Evolutionary conservation across 2,329 filamentous ascomycete genomes (phyloP).

Genomic region (Balansia obtecta): DNA sequence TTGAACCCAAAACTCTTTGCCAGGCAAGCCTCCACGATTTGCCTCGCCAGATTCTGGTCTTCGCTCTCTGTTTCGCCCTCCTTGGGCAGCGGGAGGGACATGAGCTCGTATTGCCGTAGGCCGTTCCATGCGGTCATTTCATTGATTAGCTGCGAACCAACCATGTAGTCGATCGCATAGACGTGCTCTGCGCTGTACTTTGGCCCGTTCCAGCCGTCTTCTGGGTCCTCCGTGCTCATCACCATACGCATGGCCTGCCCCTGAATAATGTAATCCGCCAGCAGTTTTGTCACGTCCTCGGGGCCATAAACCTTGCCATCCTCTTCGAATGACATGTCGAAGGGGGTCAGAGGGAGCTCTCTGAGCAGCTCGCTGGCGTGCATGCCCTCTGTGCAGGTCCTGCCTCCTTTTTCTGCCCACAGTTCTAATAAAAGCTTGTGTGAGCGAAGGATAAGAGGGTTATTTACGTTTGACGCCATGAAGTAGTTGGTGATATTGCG

Average conservation of each 20-base stretch:
- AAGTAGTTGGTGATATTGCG: constrained; percentile 37
- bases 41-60: constrained; percentile 34
- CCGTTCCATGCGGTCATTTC: constrained; percentile 39
- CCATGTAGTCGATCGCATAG: constrained; percentile 37
- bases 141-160: constrained; percentile 39
- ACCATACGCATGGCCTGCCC: constrained; percentile 39
- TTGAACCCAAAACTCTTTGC: constrained; percentile 40
- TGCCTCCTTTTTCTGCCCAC: constrained; percentile 33
- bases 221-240: constrained; percentile 37
- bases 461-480: constrained; percentile 23
- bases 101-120: constrained; percentile 33
- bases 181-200: constrained; percentile 34
- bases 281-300: constrained; percentile 27
- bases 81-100: constrained; percentile 25
- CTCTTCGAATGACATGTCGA: constrained; percentile 10
- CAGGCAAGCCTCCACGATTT: constrained; percentile 39
- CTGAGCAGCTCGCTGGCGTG: constrained; percentile 32
- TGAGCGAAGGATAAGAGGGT: constrained; percentile 32
- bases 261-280: constrained; percentile 46
- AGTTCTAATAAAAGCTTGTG: constrained; percentile 38
- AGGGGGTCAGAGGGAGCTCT: constrained; percentile 27
- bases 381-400: constrained; percentile 38
- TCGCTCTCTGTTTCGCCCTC: constrained; percentile 20
- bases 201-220: constrained; percentile 41
- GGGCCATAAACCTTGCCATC: constrained; percentile 17